phyloP scores from a whole-genome alignment of 2,329 filamentous ascomycete genomes.

The Penicillium olsonii region DNA sequence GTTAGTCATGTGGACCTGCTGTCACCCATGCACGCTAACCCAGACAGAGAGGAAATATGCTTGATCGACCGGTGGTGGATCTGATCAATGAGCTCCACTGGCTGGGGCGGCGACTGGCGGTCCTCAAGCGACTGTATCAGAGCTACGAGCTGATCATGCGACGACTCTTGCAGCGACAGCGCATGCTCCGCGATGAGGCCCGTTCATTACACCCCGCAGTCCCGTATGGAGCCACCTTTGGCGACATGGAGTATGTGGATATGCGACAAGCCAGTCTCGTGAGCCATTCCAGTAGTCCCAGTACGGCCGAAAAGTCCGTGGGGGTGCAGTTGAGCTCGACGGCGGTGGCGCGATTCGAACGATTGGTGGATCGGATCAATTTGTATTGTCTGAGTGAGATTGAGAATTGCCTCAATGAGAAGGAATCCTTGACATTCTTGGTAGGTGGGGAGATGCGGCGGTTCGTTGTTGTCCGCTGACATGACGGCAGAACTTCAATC shows the following conservation, averaged over 20 bases:
- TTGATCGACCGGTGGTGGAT: slow-evolving; percentile 49
- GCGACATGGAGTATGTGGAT: slow-evolving; percentile 40
- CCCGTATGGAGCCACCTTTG: slow-evolving; percentile 23
- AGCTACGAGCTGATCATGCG: slow-evolving; percentile 64
- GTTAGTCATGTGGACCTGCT: slow-evolving; percentile 35
- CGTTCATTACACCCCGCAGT: slow-evolving; percentile 25
- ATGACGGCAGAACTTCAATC: slow-evolving; percentile 69
- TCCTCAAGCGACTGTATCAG: slow-evolving; percentile 63
- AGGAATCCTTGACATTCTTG: slow-evolving; percentile 68
- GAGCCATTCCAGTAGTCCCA: slow-evolving; percentile 24
- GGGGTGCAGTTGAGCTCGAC: slow-evolving; percentile 48
- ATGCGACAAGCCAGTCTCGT: slow-evolving; percentile 36
- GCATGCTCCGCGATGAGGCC: slow-evolving; percentile 39
- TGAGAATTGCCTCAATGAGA: slow-evolving; percentile 66
- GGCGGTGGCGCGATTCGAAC: slow-evolving; percentile 60
- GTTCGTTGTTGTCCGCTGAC: slow-evolving; percentile 6
- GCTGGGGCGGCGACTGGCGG: slow-evolving; percentile 61
- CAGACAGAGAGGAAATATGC: slow-evolving; percentile 55
- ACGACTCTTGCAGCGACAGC: slow-evolving; percentile 58
- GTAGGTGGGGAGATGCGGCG: slow-evolving; percentile 44
- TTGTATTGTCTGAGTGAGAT: slow-evolving; percentile 66
- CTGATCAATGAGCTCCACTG: slow-evolving; percentile 57
- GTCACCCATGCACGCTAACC: slow-evolving; percentile 7
- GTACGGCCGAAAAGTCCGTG: slow-evolving; percentile 29
- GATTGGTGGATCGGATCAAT: slow-evolving; percentile 61